Base-by-base conservation (phyloP, 2,329 filamentous ascomycete species). In the Cercospora nicotianae region DNA sequence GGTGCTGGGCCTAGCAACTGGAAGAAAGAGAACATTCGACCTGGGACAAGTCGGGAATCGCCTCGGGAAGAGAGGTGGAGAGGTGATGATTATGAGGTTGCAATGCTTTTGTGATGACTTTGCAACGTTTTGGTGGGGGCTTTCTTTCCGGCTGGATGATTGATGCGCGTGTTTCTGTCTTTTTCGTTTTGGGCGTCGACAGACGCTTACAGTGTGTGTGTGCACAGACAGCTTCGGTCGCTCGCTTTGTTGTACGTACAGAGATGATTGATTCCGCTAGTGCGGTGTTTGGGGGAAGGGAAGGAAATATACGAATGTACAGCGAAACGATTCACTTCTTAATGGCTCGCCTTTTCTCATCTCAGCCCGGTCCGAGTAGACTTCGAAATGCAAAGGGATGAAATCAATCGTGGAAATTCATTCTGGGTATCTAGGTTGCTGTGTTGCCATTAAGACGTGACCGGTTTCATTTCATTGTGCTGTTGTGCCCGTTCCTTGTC, bases 1-100 rank as follows among this genome's bases (percentile, higher is more conserved):
- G 23, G 13, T 23, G 23, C 36, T 42, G 36, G 36, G 36, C 36
- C 36, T 3, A 42, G 36, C 36, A 42, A 28, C 23, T 16, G 33
- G 18, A 51, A 26, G n/a, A 60, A 51, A 55, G 39, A 64, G 48
- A 55, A 57, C 33, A 60, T 60, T 42, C 33, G 58, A 60, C 58
- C 58, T 39, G 33, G 58, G 18, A 18, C 20, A 9, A 42, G 58
- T 28, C 20, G 58, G 16, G 30, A n/a, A 60, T 16, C 16, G 39
- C 20, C 31, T 13, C 20, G 39, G 18, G 23, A 62, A 13, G 55
- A 59, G 55, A 59, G 55, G 12, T 59, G 55, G 28, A 18, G 55
- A 13, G 55, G 55, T 36, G 55, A 33, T 36, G 55, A 59, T 33
- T 59, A 59, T 23, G 55, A 59, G 55, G 30, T 59, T 33, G 55